phyloP scores from a whole-genome alignment of 192 early-diverging fungal genomes.

The Coemansia umbellata region DNA sequence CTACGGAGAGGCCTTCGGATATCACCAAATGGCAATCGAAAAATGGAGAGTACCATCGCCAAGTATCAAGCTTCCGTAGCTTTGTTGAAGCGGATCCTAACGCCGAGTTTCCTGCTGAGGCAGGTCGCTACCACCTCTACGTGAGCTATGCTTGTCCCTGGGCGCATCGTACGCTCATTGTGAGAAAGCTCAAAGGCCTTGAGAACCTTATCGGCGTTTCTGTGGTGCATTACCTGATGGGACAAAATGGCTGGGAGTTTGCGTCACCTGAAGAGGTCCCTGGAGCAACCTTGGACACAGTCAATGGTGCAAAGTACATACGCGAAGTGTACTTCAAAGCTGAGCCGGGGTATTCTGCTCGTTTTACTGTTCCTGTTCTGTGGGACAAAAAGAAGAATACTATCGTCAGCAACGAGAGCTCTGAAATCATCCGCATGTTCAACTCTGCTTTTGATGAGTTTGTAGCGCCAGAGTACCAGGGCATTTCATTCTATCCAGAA shows the following conservation, averaged over 20 bases:
- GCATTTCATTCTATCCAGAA: constrained; percentile 78
- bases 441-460: constrained; percentile 85
- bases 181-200: constrained; percentile 87
- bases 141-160: constrained; percentile 66
- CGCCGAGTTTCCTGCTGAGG: constrained; percentile 70
- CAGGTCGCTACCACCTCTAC: constrained; percentile 78
- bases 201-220: constrained; percentile 77
- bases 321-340: constrained; percentile 92
- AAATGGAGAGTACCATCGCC: constrained; percentile 80
- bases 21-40: constrained; percentile 60
- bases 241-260: constrained; percentile 79
- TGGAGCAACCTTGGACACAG: constrained; percentile 71
- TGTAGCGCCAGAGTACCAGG: constrained; percentile 58
- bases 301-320: constrained; percentile 72
- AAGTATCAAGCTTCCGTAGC: constrained; percentile 69
- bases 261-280: constrained; percentile 64
- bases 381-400: constrained; percentile 94
- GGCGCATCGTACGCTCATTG: constrained; percentile 86
- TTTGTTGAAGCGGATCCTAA: constrained; percentile 51
- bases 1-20: constrained; percentile 1
- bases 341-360: constrained; percentile 64
- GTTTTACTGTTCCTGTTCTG: constrained; percentile 91
- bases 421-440: constrained; percentile 94
- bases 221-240: constrained; percentile 82
- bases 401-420: constrained; percentile 95